phyloP scores from a whole-genome alignment of 805 yeast genomes.

The Saccharomycopsis sp. region DNA sequence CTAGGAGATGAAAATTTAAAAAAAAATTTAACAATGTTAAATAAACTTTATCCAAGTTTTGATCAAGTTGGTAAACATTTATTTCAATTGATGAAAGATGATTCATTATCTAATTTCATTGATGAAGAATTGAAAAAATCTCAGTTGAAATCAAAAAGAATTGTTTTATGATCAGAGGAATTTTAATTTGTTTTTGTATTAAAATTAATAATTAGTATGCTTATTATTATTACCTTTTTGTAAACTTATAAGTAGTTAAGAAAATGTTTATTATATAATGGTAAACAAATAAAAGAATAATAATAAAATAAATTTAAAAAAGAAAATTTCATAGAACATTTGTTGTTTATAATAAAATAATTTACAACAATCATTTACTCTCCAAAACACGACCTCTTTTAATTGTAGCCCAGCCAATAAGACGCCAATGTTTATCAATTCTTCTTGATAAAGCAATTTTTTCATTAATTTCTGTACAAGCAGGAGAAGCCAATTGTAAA shows the following conservation, averaged over 20 bases:
- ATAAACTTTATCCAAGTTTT: slow-evolving; percentile 32
- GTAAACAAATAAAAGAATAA: too few relatives aligned
- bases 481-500: slow-evolving; percentile 92
- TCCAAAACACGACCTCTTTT: slow-evolving; percentile 87
- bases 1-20: slow-evolving; percentile 28
- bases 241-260: too few relatives aligned
- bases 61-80: slow-evolving; percentile 40
- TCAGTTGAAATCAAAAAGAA: too few relatives aligned
- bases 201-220: too few relatives aligned
- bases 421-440: slow-evolving; percentile 99
- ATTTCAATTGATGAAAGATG: slow-evolving; percentile 53
- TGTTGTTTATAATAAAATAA: too few relatives aligned
- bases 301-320: slow-evolving; percentile 26
- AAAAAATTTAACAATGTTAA: slow-evolving; percentile 28
- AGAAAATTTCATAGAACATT: slow-evolving; percentile 20
- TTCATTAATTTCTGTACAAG: slow-evolving; percentile 97
- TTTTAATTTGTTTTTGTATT: too few relatives aligned
- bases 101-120: slow-evolving; percentile 64
- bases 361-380: slow-evolving; percentile 32
- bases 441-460: slow-evolving; percentile 98
- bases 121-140: too few relatives aligned
- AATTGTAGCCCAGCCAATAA: slow-evolving; percentile 99
- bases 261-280: too few relatives aligned
- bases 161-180: too few relatives aligned
- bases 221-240: too few relatives aligned